A percentile compares a stretch with the other conserved stretches of the same genome.
These are phyloP conservation scores for Hyaloperonospora brassicae DNA, from an alignment of 352 stramenopile genomes.

Conservation along the genomic window DNA sequence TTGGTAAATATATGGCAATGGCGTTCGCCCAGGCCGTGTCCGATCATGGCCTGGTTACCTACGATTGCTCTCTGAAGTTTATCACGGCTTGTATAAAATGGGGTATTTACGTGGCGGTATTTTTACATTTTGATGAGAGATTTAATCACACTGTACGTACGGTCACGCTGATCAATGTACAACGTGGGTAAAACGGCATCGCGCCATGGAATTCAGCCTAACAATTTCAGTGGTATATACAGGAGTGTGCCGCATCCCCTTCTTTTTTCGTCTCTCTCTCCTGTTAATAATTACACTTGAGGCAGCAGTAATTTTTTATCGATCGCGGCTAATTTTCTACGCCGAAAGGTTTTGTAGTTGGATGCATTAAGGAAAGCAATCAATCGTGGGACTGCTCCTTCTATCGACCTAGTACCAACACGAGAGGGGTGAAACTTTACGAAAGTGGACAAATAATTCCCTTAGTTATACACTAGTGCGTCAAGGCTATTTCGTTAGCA, in stretches of 20 bases:
- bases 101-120: not conserved
- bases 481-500: not conserved
- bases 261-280: not conserved
- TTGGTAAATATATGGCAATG: conserved; percentile 10
- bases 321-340: not conserved
- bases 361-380: not conserved
- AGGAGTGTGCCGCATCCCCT: not conserved
- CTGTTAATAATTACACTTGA: conserved; percentile 2
- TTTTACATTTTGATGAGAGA: not conserved
- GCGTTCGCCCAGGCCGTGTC: conserved; percentile 1
- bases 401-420: not conserved
- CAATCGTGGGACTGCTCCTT: not conserved
- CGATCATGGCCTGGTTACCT: not conserved
- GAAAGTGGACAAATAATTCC: not conserved
- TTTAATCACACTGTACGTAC: not conserved
- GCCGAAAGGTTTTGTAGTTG: not conserved
- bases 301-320: not conserved
- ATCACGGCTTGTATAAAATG: not conserved
- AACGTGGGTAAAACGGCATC: conserved; percentile 3
- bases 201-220: not conserved
- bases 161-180: not conserved
- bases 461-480: not conserved
- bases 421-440: not conserved
- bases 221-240: conserved; percentile 11
- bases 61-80: no score